Conservation (phyloP, 345 rosid species). For the Dipteronia dyeriana region DNA sequence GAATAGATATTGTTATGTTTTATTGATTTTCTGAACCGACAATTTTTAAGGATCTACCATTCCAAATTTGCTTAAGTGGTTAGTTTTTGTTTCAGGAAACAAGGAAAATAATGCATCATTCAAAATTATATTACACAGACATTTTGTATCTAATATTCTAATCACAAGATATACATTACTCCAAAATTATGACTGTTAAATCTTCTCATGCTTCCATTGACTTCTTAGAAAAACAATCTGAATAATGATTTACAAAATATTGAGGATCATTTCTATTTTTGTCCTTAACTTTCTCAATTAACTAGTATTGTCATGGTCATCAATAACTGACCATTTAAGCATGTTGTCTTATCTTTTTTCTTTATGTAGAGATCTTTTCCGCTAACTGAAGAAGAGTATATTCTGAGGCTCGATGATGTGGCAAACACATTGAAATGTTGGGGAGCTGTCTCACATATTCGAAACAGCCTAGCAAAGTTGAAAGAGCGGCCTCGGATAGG, state of each 20-base stretch:
- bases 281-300: background rate
- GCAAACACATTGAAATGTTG: constrained; percentile 90
- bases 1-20: too few relatives aligned
- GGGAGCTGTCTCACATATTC: constrained; percentile 96
- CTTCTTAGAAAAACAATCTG: too few relatives aligned
- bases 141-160: too few relatives aligned
- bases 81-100: too few relatives aligned
- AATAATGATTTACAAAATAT: background rate
- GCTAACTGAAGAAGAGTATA: constrained; percentile 88
- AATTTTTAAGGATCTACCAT: too few relatives aligned
- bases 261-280: background rate
- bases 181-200: too few relatives aligned
- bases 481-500: constrained; percentile 94
- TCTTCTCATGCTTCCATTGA: too few relatives aligned
- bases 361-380: constrained; percentile 81
- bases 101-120: too few relatives aligned
- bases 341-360: constrained; percentile 2
- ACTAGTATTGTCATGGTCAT: background rate
- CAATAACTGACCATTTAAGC: background rate
- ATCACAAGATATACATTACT: too few relatives aligned
- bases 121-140: too few relatives aligned
- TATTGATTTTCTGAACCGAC: too few relatives aligned
- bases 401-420: constrained; percentile 90
- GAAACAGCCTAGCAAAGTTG: constrained; percentile 77
- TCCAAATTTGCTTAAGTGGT: too few relatives aligned